These are phyloP conservation scores for Mallotus repandus DNA, from an alignment of 441 rosid species.

Conservation along the genomic window DNA sequence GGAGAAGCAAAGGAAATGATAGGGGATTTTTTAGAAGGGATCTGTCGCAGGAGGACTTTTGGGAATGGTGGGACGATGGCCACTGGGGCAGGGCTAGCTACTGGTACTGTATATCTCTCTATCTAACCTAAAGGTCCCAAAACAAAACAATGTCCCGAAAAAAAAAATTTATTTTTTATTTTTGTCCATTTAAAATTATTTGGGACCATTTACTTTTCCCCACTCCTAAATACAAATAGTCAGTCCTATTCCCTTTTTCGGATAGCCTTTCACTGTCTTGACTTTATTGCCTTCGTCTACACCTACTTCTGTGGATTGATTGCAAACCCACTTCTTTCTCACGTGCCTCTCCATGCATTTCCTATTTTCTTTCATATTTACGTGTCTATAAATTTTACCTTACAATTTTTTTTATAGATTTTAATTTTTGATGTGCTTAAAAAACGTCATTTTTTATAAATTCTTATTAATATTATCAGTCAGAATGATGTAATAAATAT, in stretches of 20 bases:
- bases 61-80: not conserved
- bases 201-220: conserved; percentile 5
- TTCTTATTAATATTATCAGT: no score
- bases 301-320: conserved; percentile 11
- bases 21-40: not conserved
- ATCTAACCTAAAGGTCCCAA: not conserved
- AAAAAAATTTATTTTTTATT: no score
- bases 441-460: no score
- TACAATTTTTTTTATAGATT: no score
- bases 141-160: not conserved
- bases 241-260: conserved; percentile 19
- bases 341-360: conserved; percentile 14
- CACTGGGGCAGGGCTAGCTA: not conserved
- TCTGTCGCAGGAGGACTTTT: conserved; percentile 15
- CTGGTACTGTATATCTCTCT: no score
- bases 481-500: no score
- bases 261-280: conserved; percentile 45
- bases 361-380: not conserved
- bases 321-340: conserved; percentile 20
- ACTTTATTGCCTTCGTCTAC: conserved; percentile 35
- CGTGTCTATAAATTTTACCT: no score
- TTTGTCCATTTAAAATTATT: not conserved
- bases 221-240: no score
- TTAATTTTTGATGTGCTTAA: no score
- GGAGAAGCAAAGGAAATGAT: not conserved